These are phyloP conservation scores for Coniferiporia weirii DNA, from an alignment of 1,284 basidiomycete species.

Conservation along the genomic window DNA sequence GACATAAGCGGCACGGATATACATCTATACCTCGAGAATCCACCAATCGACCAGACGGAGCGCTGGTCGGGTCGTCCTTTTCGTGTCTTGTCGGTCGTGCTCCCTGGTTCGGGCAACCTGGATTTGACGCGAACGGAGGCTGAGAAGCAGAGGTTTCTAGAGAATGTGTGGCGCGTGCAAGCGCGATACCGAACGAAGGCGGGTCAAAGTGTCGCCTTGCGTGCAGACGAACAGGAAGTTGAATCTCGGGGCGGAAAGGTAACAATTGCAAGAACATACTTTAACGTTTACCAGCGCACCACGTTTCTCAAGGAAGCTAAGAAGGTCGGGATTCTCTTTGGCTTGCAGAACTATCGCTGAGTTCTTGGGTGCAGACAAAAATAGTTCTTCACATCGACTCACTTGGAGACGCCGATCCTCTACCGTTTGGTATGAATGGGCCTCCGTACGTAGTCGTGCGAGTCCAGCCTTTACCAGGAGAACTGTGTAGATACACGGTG, in stretches of 20 bases:
- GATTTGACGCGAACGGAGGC: conserved; percentile 57
- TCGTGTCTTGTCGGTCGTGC: conserved; percentile 65
- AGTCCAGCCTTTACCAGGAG: conserved; percentile 77
- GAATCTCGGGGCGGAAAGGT: conserved; percentile 55
- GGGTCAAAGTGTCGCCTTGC: conserved; percentile 62
- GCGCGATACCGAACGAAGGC: conserved; percentile 67
- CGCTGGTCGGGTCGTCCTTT: conserved; percentile 81
- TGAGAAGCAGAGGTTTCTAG: conserved; percentile 80
- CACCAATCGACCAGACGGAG: conserved; percentile 75
- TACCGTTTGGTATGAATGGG: conserved; percentile 63
- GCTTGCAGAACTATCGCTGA: conserved; percentile 1
- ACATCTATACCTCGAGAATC: conserved; percentile 76
- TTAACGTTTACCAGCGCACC: conserved; percentile 77
- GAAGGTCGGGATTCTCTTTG: conserved; percentile 49
- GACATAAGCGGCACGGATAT: conserved; percentile 86
- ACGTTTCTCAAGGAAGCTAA: conserved; percentile 68
- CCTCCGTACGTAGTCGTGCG: conserved; percentile 72
- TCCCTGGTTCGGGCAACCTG: conserved; percentile 61
- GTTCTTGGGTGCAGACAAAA: conserved; percentile 57
- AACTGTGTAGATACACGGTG: conserved; percentile 72
- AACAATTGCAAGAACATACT: conserved; percentile 74
- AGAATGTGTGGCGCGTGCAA: conserved; percentile 82
- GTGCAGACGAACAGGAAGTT: conserved; percentile 68
- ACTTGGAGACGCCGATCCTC: conserved; percentile 63
- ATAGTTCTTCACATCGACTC: conserved; percentile 81